Conservation (phyloP, 345 rosid genomes). For the Cardamine occulta region DNA sequence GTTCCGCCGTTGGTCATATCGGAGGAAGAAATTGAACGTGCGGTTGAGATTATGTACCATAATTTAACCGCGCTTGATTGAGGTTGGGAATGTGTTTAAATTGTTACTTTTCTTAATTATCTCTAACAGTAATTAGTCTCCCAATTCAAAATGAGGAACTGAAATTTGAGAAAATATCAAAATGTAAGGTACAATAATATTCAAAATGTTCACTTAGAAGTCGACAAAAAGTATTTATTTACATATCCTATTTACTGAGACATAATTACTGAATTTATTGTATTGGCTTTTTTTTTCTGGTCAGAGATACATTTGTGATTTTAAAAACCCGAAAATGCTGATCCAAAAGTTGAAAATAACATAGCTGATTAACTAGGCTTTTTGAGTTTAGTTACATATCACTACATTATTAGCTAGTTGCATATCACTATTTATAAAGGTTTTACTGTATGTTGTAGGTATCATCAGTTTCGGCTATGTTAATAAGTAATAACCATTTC, state of each 20-base stretch:
- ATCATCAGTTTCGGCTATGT: slow-evolving; percentile 18
- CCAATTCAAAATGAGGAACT: neutral
- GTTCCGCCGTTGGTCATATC: slow-evolving; percentile 89
- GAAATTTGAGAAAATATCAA: no score
- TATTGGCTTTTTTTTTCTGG: slow-evolving; percentile 36
- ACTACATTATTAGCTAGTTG: no score
- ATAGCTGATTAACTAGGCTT: neutral
- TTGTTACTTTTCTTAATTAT: neutral
- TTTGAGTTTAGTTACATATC: no score
- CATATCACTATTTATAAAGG: fast-evolving
- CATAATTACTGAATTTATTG: no score
- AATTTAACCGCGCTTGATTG: slow-evolving; percentile 44
- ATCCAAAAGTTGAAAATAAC: slow-evolving; percentile 46
- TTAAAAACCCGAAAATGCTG: slow-evolving; percentile 71
- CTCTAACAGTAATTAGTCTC: neutral
- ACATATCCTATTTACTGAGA: neutral
- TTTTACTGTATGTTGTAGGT: neutral
- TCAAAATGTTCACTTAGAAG: no score
- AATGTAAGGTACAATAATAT: no score
- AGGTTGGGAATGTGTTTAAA: neutral
- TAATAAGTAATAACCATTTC: slow-evolving; percentile 1
- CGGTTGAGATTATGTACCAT: slow-evolving; percentile 59
- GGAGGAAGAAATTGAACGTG: slow-evolving; percentile 66
- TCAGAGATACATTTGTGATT: slow-evolving; percentile 79
- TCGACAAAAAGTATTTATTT: no score